phyloP scores from a whole-genome alignment of 495 filamentous ascomycete genomes.

The Penicillium antarcticum region DNA sequence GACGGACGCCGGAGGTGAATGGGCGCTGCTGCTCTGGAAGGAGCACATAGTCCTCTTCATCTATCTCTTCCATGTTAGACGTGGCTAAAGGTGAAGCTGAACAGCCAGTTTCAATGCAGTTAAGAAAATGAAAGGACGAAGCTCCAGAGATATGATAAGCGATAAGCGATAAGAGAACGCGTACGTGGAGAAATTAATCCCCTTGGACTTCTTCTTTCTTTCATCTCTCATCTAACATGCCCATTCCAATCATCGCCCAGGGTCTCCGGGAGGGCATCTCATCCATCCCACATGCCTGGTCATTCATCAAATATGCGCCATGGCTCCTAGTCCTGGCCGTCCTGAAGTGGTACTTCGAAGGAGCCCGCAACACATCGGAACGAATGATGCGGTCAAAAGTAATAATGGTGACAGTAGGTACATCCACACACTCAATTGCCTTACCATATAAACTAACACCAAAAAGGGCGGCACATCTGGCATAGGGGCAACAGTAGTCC shows the following conservation, averaged over 20 bases:
- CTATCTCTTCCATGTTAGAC: conserved; percentile 14
- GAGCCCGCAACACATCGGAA: conserved; percentile 72
- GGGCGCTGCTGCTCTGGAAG: conserved; percentile 69
- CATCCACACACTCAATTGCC: not conserved
- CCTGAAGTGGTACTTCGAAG: conserved; percentile 76
- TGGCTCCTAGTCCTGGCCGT: conserved; percentile 58
- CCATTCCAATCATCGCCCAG: conserved; percentile 67
- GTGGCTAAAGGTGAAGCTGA: conserved; percentile 6
- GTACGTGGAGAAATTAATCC: conserved; percentile 12
- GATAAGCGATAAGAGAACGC: conserved; percentile 17
- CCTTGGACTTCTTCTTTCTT: conserved; percentile 13
- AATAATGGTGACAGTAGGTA: conserved; percentile 77
- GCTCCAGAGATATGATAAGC: conserved; percentile 9
- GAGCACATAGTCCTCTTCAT: conserved; percentile 60
- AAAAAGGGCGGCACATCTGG: conserved; percentile 85
- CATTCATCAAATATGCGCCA: conserved; percentile 55
- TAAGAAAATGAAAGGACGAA: not conserved
- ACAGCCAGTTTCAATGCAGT: not conserved
- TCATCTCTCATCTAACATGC: conserved; percentile 54
- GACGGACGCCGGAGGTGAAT: conserved; percentile 77
- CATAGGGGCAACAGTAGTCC: conserved; percentile 74
- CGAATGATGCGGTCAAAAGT: conserved; percentile 89
- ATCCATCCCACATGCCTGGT: conserved; percentile 62
- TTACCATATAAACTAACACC: not conserved
- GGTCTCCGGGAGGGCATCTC: conserved; percentile 60